Evolutionary conservation across 202 grass and related monocot genomes (phyloP), one percentile per base, ranked within the genome.

Genomic region (Schoenoplectus tabernaemontani): DNA sequence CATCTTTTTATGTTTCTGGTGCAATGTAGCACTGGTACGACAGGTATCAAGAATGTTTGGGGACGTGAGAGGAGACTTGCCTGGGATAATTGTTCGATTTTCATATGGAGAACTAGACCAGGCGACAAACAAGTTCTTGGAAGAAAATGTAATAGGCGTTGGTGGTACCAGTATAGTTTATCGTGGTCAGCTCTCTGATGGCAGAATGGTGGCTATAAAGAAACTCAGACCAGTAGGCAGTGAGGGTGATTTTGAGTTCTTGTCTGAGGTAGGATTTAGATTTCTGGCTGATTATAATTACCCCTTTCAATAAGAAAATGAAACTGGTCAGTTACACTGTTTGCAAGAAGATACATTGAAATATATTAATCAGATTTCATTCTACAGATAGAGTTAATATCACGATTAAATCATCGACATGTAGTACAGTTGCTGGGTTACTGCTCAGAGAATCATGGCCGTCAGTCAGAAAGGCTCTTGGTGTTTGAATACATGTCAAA

Each of bases 391-490:
- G 96, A 95, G 86, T 76, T 98, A 37, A 83, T 98, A 86, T 95
- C 91, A 9, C 87, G 96, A 78, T 76, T 98, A 80, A 98, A 98
- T 86, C 91, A 98, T 60, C 93, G 90, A 48, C 91, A 98, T 36
- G 91, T 98, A 58, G 96, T 98, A 64, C 96, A 88, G 4, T 43
- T 98, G 85, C 82, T 98, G 64, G 95, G 95, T 22, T 98, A 95
- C 84, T 98, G 91, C 86, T 89, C 88, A 57, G 91, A 98, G 81
- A 90, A 80, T 69, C 95, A 94, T 39, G 68, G 88, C 0, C 84
- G 85, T 86, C 91, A 94, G 84, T 83, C 86, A 80, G 91, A 94
- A 67, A 76, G 88, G 78, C 89, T 98, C 41, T 85, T 98, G 83
- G 88, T 98, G 32, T 95, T 98, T 77, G 89, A 98, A 82, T 89